phyloP scores from a whole-genome alignment of 176 grass and related monocot genomes.

The Bonia amplexicaulis region DNA sequence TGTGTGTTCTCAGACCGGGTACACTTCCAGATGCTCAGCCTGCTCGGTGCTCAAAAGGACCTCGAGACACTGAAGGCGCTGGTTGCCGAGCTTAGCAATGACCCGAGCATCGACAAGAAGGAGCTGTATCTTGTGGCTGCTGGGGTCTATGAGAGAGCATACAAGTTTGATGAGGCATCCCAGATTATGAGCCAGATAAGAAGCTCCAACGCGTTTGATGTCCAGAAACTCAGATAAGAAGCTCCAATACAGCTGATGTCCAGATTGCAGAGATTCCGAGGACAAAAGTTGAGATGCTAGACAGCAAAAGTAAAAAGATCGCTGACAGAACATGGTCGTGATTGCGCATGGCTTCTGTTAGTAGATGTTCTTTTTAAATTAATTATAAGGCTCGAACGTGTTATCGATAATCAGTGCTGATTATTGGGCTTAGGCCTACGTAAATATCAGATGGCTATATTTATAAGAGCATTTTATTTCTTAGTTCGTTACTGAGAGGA shows the following conservation, averaged over 20 bases:
- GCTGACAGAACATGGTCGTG: background rate
- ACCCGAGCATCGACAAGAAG: constrained; percentile 76
- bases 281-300: background rate
- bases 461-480: background rate
- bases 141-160: constrained; percentile 66
- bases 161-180: constrained; percentile 64
- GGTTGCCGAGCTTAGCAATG: constrained; percentile 53
- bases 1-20: constrained; percentile 84
- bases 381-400: background rate
- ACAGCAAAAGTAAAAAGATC: background rate
- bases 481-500: no score
- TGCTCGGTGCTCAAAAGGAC: constrained; percentile 70
- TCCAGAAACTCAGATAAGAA: constrained; percentile 33
- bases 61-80: constrained; percentile 58
- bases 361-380: background rate
- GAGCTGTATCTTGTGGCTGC: constrained; percentile 74
- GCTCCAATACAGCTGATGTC: background rate
- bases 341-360: background rate
- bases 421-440: background rate
- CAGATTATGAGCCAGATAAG: constrained; percentile 57
- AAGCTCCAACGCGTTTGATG: constrained; percentile 21
- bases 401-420: background rate
- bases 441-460: background rate
- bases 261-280: background rate
- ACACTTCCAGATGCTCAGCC: constrained; percentile 96